Evolutionary conservation across 306 rosid species (phyloP), one percentile per base, ranked within the genome.

Genomic region (Abrus pulchellus): DNA sequence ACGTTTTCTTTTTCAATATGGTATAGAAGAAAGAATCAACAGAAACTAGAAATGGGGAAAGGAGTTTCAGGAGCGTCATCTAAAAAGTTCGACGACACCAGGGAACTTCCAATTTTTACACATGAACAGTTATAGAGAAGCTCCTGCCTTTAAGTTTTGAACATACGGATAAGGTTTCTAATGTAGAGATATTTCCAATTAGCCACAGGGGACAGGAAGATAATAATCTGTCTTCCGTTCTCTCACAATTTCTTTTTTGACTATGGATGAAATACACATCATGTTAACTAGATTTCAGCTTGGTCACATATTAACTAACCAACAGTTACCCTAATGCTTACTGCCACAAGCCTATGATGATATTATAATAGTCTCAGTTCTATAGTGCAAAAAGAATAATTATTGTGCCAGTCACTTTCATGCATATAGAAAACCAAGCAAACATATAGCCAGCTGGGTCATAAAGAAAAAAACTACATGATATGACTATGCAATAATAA

Each of bases 381-480:
- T 55, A 41, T 29, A 54, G 29, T 34, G 27, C 29, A 9, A 68
- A 78, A 78, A 30, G 59, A 20, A 29, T 55, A 78, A 55, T 33
- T n/a, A 65, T 77, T 52, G 29, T 53, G 60, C 12, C 8, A 12
- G 6, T 81, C 49, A 64, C 9, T 43, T 74, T 65, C 85, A 57
- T 52, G 34, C 72, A 68, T 75, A 60, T 5, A 61, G 62, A 83
- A 61, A 57, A 69, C 29, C 50, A 57, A 76, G 36, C 41, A 49
- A 61, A 36, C 56, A 49, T 7, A 76, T 52, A 33, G 66, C 54
- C 68, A 61, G 78, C n/a, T 20, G 56, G 65, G 9, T 44, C 79
- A 62, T 28, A 14, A 59, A 45, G 54, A 45, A 60, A 63, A 44
- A 63, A 44, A 80, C 56, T 5, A 71, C 13, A 79, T 34, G 56